Evolutionary conservation across 2,329 filamentous ascomycete genomes (phyloP), one percentile per base, ranked within the genome.

Genomic region (Verticillium nubilum): DNA sequence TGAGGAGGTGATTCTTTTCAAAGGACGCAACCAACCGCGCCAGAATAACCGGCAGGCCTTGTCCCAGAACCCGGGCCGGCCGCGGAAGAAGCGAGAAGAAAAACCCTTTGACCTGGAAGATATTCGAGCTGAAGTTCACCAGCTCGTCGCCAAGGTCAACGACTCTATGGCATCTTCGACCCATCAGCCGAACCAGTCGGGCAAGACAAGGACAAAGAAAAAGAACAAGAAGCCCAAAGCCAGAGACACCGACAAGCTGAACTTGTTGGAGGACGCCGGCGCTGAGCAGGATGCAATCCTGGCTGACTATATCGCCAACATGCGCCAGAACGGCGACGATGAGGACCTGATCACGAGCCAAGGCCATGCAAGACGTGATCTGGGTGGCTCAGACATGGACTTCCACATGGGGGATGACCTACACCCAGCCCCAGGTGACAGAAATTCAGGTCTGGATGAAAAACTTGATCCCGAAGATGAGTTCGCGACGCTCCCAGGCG

Each of bases 1-100:
- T 67, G 89, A 90, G 54, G 91, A 97, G 64, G 77, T 91, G 5
- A 86, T 92, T 54, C 67, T 91, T 0, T 91, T 90, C 68, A 81
- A 78, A 60, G 86, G 86, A 42, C 79, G 86, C 58, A 73, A 74
- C 59, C 63, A 59, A 59, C 60, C 69, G 69, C 67, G 59, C 25
- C 26, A 25, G 4, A 28, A 23, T 7, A 6, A 2, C 5, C 52
- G 52, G 47, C 31, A 37, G 59, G 58, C 54, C 66, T 23, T n/a
- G 5, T 13, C 42, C 4, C n/a, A 47, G n/a, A 47, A 12, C 5
- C 42, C 42, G 3, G 23, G 9, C 19, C 23, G 9, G 42, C 9
- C 9, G 6, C 15, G 6, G 15, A n/a, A 17, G 35, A 42, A 42
- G n/a, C n/a, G 60, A 12, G 67, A 66, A 50, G 58, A 59, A 7